Evolutionary conservation across 2,329 filamentous ascomycete species (phyloP), one percentile per base, ranked within the genome.

Genomic region (Endocalyx cinctus): DNA sequence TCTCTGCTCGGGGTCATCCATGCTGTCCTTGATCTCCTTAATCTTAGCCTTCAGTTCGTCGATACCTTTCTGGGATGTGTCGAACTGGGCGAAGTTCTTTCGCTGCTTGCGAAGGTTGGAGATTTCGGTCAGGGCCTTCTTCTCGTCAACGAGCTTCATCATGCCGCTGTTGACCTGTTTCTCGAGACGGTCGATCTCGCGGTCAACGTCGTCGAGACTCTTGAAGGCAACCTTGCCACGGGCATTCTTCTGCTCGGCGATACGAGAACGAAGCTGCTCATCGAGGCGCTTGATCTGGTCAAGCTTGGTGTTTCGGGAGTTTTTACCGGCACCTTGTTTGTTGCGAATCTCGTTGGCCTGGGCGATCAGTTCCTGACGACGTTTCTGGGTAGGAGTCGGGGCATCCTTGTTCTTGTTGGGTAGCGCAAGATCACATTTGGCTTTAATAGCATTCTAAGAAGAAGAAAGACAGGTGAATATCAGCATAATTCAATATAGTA

Each of bases 91-190:
- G 60, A 98, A 96, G 64, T 79, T 84, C 79, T 96, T 97, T 68
- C 86, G 86, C 55, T 84, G 77, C 72, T 94, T 94, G 63, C 84
- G 82, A 47, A 97, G 69, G 59, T 69, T 82, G 30, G 84, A 85
- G 51, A 95, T 82, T 52, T 96, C 87, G 31, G 76, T 68, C 14
- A 97, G 73, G 7, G 87, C 82, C 76, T 96, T 97, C 74, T 87
- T 94, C 77, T 97, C 92, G 52, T 98, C 92, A 10, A 97, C 92
- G 32, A 98, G 71, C 68, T 89, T 94, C 84, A 98, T 89, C 59
- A 77, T 84, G 45, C 90, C 90, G 22, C 80, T 77, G 60, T 94
- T 86, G 50, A 97, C 88, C 59, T 90, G 77, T 63, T 82, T 82
- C 47, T 95, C 86, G 34, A 96, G 79, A 33, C 72, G 72, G 39